Evolutionary conservation across 345 rosid genomes (phyloP), one percentile per base, ranked within the genome.

Genomic region (Laguncularia racemosa): DNA sequence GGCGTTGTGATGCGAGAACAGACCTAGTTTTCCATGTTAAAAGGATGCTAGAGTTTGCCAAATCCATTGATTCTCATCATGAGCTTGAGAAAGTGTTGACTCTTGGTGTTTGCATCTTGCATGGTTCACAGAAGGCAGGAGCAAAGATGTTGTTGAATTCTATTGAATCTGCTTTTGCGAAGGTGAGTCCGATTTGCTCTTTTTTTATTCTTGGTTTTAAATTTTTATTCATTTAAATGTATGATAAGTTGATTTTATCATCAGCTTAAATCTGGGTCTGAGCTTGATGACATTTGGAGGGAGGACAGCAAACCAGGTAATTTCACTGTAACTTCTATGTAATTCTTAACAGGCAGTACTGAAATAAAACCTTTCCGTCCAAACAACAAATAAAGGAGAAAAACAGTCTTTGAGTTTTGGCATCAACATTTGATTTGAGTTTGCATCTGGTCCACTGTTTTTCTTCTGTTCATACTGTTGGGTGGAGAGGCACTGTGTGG

Each of bases 1-100:
- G 95, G 46, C 82, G 91, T 53, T 92, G 96, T 76, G 98, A 92
- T 45, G 73, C 82, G 12, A 83, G 66, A 64, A 81, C 72, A 52
- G 84, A 73, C 70, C 73, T 92, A 53, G 68, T 89, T 63, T 76
- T 89, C 48, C 91, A 84, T 74, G 95, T 75, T 65, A 52, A 12
- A 55, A 72, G 53, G 65, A 69, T 85, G 70, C 38, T 81, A 49
- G 71, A 74, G 65, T 78, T 85, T 10, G 80, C 93, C 58, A 71
- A 83, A 66, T 76, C 74, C 20, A 65, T 84, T 43, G 72, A 83
- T 69, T 72, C 80, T 44, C 69, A 26, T 17, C 79, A 74, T 44
- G 85, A 83, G 18, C 44, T 79, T 44, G 86, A 83, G 71, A 79
- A 77, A 73, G 63, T 89, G 57, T 70, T 92, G 60, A 76, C 68